Evolutionary conservation across 179 eudicot species (phyloP).

Genomic region (Monotropa hypopitys): DNA sequence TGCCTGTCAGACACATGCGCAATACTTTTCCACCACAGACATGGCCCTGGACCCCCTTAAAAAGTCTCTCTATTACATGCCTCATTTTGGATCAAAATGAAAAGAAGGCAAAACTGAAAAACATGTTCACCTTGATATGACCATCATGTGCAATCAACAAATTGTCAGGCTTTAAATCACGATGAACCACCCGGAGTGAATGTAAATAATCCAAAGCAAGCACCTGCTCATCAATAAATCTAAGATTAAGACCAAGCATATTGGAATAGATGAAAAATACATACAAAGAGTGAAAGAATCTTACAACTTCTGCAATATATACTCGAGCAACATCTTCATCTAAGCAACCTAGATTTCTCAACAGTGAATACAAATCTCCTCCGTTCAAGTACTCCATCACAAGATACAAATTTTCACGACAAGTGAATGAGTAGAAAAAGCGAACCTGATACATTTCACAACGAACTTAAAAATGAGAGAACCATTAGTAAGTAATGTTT

Average conservation of each 20-base stretch:
- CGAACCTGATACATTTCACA: slow-evolving; percentile 55
- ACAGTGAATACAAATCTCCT: slow-evolving; percentile 82
- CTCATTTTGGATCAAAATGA: not conserved
- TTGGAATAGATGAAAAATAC: not conserved
- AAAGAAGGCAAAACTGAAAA: not conserved
- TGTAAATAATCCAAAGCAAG: slow-evolving; percentile 99
- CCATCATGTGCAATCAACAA: slow-evolving; percentile 99
- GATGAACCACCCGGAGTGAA: slow-evolving; percentile 89
- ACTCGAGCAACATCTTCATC: slow-evolving; percentile 96
- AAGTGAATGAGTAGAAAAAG: slow-evolving; percentile 95
- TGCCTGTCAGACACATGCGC: not conserved
- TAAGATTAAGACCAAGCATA: not conserved
- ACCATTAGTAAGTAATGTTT: slow-evolving; percentile 9
- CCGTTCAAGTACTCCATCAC: slow-evolving; percentile 99
- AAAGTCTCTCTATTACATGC: not conserved
- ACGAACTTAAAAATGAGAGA: slow-evolving; percentile 15
- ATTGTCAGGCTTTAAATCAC: slow-evolving; percentile 97
- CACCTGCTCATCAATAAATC: slow-evolving; percentile 38
- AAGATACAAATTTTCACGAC: slow-evolving; percentile 95
- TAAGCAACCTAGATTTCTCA: slow-evolving; percentile 94
- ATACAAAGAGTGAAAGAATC: slow-evolving; percentile 10
- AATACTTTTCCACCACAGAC: not conserved
- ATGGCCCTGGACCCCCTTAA: not conserved
- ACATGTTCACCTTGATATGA: slow-evolving; percentile 65
- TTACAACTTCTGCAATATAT: slow-evolving; percentile 95